phyloP scores from a whole-genome alignment of 257 asterid species.

The Eustoma russellianum region DNA sequence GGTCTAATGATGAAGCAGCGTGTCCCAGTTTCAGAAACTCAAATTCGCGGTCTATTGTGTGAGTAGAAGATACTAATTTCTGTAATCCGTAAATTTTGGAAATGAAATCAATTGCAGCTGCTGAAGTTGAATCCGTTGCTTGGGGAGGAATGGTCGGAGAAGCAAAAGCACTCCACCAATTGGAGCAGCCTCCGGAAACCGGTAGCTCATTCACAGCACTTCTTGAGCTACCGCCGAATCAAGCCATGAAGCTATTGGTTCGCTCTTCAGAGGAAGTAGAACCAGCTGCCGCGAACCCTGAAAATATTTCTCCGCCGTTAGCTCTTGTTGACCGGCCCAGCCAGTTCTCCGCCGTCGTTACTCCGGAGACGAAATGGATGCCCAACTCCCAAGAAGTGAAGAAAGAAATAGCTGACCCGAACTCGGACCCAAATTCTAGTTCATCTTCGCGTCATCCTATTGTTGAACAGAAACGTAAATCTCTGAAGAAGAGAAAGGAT shows the following conservation, averaged over 20 bases:
- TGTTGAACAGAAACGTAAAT: slow-evolving; percentile 23
- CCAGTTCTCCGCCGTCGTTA: slow-evolving; percentile 26
- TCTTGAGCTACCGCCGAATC: slow-evolving; percentile 77
- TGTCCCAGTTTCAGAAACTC: not conserved
- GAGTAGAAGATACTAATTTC: too few species aligned
- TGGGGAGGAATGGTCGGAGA: slow-evolving; percentile 31
- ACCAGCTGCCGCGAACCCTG: slow-evolving; percentile 11
- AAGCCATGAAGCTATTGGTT: slow-evolving; percentile 82
- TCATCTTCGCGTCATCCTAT: slow-evolving; percentile 33
- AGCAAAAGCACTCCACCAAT: slow-evolving; percentile 19
- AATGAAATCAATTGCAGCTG: slow-evolving; percentile 29
- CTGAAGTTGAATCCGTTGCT: slow-evolving; percentile 44
- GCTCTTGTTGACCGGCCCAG: not conserved
- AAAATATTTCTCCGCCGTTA: slow-evolving; percentile 21
- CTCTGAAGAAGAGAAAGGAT: slow-evolving; percentile 59
- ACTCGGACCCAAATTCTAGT: slow-evolving; percentile 32
- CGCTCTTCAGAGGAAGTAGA: slow-evolving; percentile 19
- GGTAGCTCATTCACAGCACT: slow-evolving; percentile 83
- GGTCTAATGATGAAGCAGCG: too few species aligned
- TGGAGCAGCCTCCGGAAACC: slow-evolving; percentile 21
- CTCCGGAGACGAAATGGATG: slow-evolving; percentile 33
- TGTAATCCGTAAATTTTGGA: not conserved
- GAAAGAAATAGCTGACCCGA: slow-evolving; percentile 63
- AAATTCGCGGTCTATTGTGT: not conserved
- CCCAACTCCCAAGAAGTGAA: slow-evolving; percentile 41